phyloP scores from a whole-genome alignment of 768 basidiomycete genomes.

The Mrakia gelida region DNA sequence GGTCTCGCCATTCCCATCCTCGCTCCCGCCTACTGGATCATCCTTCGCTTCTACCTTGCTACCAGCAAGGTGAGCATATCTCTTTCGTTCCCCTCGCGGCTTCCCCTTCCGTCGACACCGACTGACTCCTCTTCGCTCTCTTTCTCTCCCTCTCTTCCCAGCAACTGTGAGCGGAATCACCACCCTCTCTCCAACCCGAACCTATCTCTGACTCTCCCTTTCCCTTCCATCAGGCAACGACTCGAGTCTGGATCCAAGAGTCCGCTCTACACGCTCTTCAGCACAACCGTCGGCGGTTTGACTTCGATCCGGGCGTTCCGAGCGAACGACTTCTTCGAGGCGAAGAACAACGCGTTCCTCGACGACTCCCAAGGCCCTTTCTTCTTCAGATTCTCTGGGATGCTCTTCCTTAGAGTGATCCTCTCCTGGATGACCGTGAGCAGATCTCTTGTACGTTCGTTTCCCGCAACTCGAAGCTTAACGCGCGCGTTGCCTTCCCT shows the following conservation, averaged over 20 bases:
- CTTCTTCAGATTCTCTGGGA: conserved; percentile 13
- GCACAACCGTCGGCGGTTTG: conserved; percentile 11
- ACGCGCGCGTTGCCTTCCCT: background rate
- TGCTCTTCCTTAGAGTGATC: conserved; percentile 12
- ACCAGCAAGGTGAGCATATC: conserved; percentile 11
- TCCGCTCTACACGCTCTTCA: conserved; percentile 21
- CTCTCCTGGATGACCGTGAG: conserved; percentile 24
- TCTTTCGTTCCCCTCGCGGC: background rate
- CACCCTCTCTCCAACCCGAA: no score
- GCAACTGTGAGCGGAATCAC: conserved; percentile 20
- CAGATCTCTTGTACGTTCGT: no score
- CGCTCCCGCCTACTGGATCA: conserved; percentile 9
- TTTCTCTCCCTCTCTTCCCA: background rate
- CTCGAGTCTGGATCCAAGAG: conserved; percentile 23
- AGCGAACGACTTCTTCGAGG: conserved; percentile 16
- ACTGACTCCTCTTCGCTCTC: no score
- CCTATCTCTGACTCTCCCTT: no score
- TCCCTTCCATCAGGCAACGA: background rate
- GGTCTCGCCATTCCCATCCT: conserved; percentile 20
- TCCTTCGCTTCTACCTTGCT: conserved; percentile 22
- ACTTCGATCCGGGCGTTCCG: conserved; percentile 18
- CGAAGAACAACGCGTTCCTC: background rate
- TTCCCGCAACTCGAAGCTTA: background rate
- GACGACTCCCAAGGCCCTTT: conserved; percentile 18
- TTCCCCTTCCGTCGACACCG: no score